These are phyloP conservation scores for Oryza rufipogon DNA, from an alignment of 176 grass and related monocot species.

Conservation along the genomic window DNA sequence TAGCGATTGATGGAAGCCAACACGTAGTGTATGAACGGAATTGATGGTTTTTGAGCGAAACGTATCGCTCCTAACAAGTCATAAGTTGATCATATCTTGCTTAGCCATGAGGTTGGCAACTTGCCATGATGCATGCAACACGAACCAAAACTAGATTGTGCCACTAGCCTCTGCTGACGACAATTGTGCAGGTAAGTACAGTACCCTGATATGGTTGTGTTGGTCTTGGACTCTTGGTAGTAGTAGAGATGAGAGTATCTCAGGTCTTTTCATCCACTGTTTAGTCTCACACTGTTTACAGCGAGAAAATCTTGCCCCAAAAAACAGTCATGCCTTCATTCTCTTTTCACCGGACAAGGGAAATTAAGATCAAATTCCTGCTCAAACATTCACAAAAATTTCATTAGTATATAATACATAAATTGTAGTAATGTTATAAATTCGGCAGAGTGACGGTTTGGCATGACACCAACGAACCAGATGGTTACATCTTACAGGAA, in stretches of 20 bases:
- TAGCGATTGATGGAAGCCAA: background rate
- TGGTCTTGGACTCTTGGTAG: background rate
- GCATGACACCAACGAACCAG: background rate
- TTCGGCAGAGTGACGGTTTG: background rate
- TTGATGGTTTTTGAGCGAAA: background rate
- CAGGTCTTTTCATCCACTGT: background rate
- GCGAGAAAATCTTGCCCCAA: background rate
- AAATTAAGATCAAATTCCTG: background rate
- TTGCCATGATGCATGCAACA: constrained; percentile 10
- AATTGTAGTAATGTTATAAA: background rate
- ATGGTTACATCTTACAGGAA: background rate
- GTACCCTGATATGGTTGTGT: background rate
- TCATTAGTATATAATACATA: background rate
- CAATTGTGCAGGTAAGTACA: background rate
- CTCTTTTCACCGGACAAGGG: background rate
- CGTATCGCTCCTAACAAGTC: background rate
- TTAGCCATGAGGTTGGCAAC: background rate
- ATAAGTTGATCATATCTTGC: background rate
- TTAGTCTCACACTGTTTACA: constrained; percentile 1
- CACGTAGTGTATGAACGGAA: background rate
- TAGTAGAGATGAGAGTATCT: background rate
- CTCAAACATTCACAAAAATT: background rate
- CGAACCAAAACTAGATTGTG: background rate
- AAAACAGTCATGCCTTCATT: background rate
- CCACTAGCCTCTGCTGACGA: background rate